phyloP scores from a whole-genome alignment of 805 yeast genomes.

The Saccharomyces eubayanus region DNA sequence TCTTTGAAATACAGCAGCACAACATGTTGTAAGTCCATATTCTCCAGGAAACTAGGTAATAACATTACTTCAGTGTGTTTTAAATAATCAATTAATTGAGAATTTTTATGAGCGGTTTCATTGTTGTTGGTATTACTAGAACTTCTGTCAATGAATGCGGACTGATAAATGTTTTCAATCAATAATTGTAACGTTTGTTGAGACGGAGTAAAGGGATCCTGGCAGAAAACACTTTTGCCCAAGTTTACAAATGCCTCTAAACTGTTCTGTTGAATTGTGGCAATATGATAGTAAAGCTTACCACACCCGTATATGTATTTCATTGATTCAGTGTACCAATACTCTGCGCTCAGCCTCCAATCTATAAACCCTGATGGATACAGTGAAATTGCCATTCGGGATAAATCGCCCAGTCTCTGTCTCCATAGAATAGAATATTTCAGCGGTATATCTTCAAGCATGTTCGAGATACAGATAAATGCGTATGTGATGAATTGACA shows the following conservation, averaged over 20 bases:
- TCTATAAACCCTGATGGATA: constrained; percentile 66
- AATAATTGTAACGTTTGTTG: constrained; percentile 61
- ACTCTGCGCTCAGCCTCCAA: constrained; percentile 69
- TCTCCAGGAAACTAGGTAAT: constrained; percentile 47
- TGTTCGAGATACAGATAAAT: constrained; percentile 42
- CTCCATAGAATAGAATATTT: constrained; percentile 41
- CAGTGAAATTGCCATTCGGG: constrained; percentile 73
- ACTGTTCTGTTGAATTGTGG: constrained; percentile 58
- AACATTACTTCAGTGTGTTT: constrained; percentile 60
- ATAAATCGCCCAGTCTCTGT: constrained; percentile 70
- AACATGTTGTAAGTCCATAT: constrained; percentile 46
- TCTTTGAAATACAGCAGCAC: constrained; percentile 59
- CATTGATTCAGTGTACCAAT: constrained; percentile 66
- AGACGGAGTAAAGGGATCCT: constrained; percentile 72
- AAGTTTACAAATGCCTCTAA: constrained; percentile 63
- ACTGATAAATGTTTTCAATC: constrained; percentile 57
- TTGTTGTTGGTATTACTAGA: constrained; percentile 4
- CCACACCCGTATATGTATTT: constrained; percentile 69
- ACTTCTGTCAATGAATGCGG: constrained; percentile 28
- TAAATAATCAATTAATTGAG: constrained; percentile 23
- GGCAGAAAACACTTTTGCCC: constrained; percentile 62
- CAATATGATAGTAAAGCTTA: constrained; percentile 70
- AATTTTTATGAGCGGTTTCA: constrained; percentile 8
- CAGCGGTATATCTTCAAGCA: constrained; percentile 22
- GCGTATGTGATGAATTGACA: constrained; percentile 67